Percentiles rank a stretch among this genome's conserved stretches.
phyloP scores from a whole-genome alignment of 2,329 filamentous ascomycete genomes.

The Aspergillus proliferans region DNA sequence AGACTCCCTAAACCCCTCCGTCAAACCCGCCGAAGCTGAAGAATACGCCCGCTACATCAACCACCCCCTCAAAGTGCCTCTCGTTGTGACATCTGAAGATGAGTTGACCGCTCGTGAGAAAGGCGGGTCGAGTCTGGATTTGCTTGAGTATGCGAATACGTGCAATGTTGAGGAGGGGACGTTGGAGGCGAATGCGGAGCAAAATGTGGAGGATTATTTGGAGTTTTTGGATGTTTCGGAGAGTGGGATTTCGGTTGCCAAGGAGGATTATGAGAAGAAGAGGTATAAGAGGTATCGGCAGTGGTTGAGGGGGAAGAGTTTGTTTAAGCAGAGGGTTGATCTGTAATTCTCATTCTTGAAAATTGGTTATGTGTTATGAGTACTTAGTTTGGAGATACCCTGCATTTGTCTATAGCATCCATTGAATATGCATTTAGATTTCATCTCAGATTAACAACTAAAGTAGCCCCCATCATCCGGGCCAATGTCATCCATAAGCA shows the following conservation, averaged over 20 bases:
- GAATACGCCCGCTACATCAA: conserved; percentile 86
- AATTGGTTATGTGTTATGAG: background rate
- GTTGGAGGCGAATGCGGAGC: conserved; percentile 45
- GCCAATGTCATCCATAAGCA: conserved; percentile 20
- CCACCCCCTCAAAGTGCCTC: conserved; percentile 80
- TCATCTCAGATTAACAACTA: background rate
- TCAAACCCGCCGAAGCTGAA: conserved; percentile 67
- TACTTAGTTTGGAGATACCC: too few relatives aligned
- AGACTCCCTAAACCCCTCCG: conserved; percentile 77
- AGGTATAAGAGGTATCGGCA: conserved; percentile 94
- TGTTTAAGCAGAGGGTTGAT: conserved; percentile 80
- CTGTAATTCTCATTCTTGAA: conserved; percentile 14
- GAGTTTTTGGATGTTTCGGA: conserved; percentile 72
- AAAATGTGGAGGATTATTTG: conserved; percentile 65
- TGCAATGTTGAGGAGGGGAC: conserved; percentile 55
- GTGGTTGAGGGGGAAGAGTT: conserved; percentile 88
- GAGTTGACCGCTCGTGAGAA: conserved; percentile 31
- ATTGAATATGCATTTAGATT: too few relatives aligned
- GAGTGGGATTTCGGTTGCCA: conserved; percentile 78
- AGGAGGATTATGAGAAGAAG: conserved; percentile 85
- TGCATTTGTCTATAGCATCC: too few relatives aligned
- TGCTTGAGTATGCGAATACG: conserved; percentile 72
- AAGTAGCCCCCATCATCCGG: conserved; percentile 13
- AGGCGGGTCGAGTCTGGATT: conserved; percentile 52
- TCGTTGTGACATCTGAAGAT: conserved; percentile 48